A percentile compares a stretch with the other conserved stretches of the same genome.
Conservation (phyloP, 192 early-diverging fungal species). For the Coemansia sp. region DNA sequence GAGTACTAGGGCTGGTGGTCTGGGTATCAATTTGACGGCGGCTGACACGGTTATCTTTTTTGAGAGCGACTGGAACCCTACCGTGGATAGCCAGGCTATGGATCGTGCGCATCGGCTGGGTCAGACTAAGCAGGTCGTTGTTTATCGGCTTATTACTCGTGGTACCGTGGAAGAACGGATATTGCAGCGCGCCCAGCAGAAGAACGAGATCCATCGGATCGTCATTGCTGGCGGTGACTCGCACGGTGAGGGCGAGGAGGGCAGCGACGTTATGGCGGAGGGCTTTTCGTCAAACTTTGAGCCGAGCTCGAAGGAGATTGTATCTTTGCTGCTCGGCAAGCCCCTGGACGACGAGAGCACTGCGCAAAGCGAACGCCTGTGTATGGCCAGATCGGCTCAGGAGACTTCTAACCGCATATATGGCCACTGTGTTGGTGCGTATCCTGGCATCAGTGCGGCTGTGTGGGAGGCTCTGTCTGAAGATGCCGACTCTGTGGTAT, state of each 20-base stretch:
- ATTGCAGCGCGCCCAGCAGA: conserved; percentile 76
- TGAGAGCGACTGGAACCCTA: conserved; percentile 89
- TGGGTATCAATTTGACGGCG: conserved; percentile 89
- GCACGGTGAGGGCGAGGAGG: conserved; percentile 50
- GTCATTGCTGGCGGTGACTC: conserved; percentile 91
- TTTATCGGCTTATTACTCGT: conserved; percentile 79
- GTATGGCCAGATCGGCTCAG: conserved; percentile 44
- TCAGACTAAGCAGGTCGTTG: conserved; percentile 82
- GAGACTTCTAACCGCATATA: conserved; percentile 49
- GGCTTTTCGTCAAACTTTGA: conserved; percentile 60
- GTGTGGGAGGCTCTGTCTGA: neutral
- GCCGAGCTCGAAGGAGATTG: conserved; percentile 87
- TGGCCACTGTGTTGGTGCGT: conserved; percentile 20
- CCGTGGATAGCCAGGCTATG: conserved; percentile 91
- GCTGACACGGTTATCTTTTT: conserved; percentile 89
- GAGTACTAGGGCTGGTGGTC: conserved; percentile 80
- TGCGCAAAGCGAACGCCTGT: conserved; percentile 26
- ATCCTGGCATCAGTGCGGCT: conserved; percentile 23
- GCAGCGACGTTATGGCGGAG: conserved; percentile 12
- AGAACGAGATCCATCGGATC: conserved; percentile 92
- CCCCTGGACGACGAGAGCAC: conserved; percentile 43
- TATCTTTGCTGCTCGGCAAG: conserved; percentile 81
- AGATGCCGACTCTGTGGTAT: conserved; percentile 19
- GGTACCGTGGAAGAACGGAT: conserved; percentile 84
- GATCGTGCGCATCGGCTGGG: conserved; percentile 84